Evolutionary conservation across 2,329 filamentous ascomycete species (phyloP).

Genomic region (Aspergillus hiratsukae): DNA sequence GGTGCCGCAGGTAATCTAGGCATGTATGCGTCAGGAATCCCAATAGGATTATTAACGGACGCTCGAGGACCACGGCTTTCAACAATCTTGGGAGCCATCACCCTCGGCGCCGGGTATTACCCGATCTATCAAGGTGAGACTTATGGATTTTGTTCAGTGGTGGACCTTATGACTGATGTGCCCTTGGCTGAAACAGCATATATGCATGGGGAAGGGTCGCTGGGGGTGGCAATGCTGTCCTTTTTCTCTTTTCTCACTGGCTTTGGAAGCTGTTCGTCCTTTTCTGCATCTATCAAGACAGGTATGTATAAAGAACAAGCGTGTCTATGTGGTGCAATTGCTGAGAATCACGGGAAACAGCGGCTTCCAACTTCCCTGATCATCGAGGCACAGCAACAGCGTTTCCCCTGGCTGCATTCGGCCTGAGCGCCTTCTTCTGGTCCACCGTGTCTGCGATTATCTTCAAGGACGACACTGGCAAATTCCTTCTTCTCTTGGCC

Average conservation of each 20-base stretch:
- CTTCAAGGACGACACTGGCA: conserved; percentile 77
- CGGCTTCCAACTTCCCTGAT: conserved; percentile 85
- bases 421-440: conserved; percentile 94
- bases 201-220: conserved; percentile 58
- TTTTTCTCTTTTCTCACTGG: conserved; percentile 84
- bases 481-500: conserved; percentile 75
- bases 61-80: conserved; percentile 72
- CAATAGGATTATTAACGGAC: conserved; percentile 84
- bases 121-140: conserved; percentile 62
- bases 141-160: not conserved
- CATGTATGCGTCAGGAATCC: conserved; percentile 89
- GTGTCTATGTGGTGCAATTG: not conserved
- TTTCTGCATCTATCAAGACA: conserved; percentile 78
- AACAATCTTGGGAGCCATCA: conserved; percentile 67
- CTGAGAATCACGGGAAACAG: conserved; percentile 39
- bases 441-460: conserved; percentile 70
- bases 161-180: conserved; percentile 5
- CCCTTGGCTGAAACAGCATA: conserved; percentile 54
- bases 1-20: conserved; percentile 61
- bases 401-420: conserved; percentile 88
- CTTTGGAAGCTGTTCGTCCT: conserved; percentile 85
- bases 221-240: conserved; percentile 59
- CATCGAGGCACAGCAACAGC: conserved; percentile 91
- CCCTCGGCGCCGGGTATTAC: conserved; percentile 77
- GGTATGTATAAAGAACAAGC: conserved; percentile 33